Percentiles rank a stretch among this genome's conserved stretches.
phyloP scores from a whole-genome alignment of 257 asterid genomes.

The Scutellaria baicalensis region DNA sequence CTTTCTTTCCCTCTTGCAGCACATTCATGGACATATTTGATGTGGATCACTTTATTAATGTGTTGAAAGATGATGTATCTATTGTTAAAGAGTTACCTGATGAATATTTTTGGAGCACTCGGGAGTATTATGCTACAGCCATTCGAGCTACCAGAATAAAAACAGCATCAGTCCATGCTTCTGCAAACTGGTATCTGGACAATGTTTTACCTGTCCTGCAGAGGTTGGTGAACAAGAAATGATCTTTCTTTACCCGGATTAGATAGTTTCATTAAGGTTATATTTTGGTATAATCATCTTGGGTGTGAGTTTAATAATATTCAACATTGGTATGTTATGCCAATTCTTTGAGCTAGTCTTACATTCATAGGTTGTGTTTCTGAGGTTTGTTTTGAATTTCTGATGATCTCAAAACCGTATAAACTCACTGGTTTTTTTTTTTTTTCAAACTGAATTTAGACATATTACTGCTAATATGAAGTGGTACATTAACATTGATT shows the following conservation, averaged over 20 bases:
- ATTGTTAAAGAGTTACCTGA: conserved; percentile 79
- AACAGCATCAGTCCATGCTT: conserved; percentile 92
- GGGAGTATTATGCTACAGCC: conserved; percentile 88
- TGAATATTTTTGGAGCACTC: conserved; percentile 91
- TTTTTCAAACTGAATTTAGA: background rate
- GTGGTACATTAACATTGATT: no score
- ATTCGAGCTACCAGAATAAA: conserved; percentile 87
- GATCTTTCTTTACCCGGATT: background rate
- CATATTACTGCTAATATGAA: background rate
- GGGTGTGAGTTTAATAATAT: background rate
- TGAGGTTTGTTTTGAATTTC: background rate
- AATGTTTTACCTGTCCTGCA: conserved; percentile 70
- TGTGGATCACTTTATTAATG: conserved; percentile 89
- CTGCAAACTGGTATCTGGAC: conserved; percentile 92
- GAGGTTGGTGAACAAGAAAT: conserved; percentile 44
- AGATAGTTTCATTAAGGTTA: background rate
- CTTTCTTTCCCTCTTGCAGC: conserved; percentile 36
- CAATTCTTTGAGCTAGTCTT: background rate
- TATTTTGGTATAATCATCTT: background rate
- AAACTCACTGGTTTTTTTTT: background rate
- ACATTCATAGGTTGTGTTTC: background rate
- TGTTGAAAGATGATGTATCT: conserved; percentile 72
- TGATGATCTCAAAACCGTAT: no score
- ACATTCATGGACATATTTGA: conserved; percentile 86
- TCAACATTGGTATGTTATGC: background rate